Percentiles rank a stretch among this genome's conserved stretches.
phyloP scores from a whole-genome alignment of 140 eudicot species.

The Oenanthe javanica region DNA sequence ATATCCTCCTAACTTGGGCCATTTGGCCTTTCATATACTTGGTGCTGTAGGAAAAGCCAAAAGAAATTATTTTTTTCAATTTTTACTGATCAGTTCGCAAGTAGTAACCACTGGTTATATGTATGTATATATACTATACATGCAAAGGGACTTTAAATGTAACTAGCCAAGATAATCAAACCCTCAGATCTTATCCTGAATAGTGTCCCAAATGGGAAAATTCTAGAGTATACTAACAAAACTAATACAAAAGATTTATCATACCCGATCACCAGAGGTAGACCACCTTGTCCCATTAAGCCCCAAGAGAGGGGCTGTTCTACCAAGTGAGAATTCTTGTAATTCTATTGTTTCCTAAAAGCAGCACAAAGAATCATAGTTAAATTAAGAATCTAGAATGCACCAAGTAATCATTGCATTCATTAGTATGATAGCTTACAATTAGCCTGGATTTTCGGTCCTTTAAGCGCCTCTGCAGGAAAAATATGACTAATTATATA shows the following conservation, averaged over 20 bases:
- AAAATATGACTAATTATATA: neutral
- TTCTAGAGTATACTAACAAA: neutral
- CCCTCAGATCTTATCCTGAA: neutral
- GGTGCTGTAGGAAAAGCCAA: neutral
- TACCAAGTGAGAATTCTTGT: slow-evolving; percentile 78
- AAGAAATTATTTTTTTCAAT: neutral
- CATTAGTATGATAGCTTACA: slow-evolving; percentile 37
- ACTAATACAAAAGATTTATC: neutral
- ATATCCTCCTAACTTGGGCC: neutral
- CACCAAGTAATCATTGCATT: neutral
- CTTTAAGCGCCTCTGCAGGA: slow-evolving; percentile 88
- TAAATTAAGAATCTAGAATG: neutral
- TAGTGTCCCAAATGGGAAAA: neutral
- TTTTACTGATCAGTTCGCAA: neutral
- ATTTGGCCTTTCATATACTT: neutral
- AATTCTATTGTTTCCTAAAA: slow-evolving; percentile 85
- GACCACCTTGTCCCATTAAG: slow-evolving; percentile 84
- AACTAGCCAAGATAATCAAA: neutral
- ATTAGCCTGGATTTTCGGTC: slow-evolving; percentile 75
- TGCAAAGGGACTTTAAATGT: neutral
- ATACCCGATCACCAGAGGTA: slow-evolving; percentile 67
- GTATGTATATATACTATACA: neutral
- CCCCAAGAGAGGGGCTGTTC: slow-evolving; percentile 71
- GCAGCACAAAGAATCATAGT: neutral
- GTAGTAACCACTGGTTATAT: neutral